Percentiles rank a stretch among this genome's conserved stretches.
These are phyloP conservation scores for Puccinia triticina DNA, from an alignment of 1,284 basidiomycete genomes.

Conservation along the genomic window DNA sequence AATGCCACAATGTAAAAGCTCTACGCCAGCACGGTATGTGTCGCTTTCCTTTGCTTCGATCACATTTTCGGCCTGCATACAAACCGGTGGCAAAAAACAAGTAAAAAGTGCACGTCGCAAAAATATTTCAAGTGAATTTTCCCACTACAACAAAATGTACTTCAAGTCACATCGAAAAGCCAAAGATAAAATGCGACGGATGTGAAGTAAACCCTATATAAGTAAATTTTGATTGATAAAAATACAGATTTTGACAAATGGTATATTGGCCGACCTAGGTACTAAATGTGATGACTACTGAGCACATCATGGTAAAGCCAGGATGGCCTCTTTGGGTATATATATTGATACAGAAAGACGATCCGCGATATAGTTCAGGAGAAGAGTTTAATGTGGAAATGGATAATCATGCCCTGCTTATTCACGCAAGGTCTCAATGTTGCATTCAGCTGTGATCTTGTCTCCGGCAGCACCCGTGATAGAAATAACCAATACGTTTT, in stretches of 20 bases:
- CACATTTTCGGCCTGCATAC: too few species aligned
- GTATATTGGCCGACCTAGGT: not conserved
- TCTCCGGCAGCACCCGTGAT: not conserved
- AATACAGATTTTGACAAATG: constrained; percentile 1
- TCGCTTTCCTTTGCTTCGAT: too few species aligned
- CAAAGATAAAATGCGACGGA: not conserved
- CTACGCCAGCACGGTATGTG: too few species aligned
- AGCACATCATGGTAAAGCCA: not conserved
- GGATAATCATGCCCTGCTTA: not conserved
- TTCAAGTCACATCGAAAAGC: not conserved
- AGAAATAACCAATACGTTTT: constrained; percentile 20
- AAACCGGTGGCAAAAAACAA: too few species aligned
- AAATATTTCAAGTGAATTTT: too few species aligned
- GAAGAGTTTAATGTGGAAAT: not conserved
- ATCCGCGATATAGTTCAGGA: not conserved
- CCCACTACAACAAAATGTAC: constrained; percentile 15
- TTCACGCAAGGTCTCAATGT: constrained; percentile 6
- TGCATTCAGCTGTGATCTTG: not conserved
- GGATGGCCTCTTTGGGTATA: not conserved
- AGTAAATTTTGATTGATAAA: not conserved
- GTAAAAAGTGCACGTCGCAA: too few species aligned
- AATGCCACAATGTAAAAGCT: too few species aligned
- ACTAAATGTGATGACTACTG: not conserved
- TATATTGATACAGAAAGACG: not conserved
- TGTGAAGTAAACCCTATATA: not conserved